Percentiles rank a stretch among this genome's conserved stretches.
These are phyloP conservation scores for Beauveria brongniartii DNA, from an alignment of 2,329 filamentous ascomycete genomes.

Conservation along the genomic window DNA sequence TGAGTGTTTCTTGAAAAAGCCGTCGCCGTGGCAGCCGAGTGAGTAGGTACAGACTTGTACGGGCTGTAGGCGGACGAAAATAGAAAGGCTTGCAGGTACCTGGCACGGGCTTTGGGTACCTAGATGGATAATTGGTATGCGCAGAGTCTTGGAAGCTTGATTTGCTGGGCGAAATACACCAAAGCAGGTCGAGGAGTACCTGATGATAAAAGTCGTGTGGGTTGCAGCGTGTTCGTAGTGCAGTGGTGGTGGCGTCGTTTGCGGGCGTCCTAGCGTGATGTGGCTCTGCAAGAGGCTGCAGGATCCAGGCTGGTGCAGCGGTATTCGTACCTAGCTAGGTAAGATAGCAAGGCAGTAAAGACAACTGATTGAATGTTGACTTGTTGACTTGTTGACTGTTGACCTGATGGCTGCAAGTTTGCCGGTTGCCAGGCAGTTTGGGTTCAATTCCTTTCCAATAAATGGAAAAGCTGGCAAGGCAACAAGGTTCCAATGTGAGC, in stretches of 20 bases:
- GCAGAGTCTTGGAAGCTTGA: too few species aligned
- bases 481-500: neutral
- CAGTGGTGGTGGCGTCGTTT: constrained; percentile 5
- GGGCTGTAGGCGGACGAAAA: neutral
- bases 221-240: neutral
- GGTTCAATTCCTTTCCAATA: neutral
- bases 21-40: neutral
- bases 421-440: neutral
- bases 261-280: constrained; percentile 1
- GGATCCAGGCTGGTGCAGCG: neutral
- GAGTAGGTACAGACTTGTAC: neutral
- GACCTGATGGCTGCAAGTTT: neutral
- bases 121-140: too few species aligned
- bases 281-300: neutral
- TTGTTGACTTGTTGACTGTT: neutral
- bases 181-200: neutral
- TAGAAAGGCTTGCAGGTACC: neutral
- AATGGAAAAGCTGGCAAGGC: neutral
- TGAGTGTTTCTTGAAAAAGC: too few species aligned
- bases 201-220: neutral
- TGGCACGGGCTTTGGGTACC: neutral
- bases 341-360: neutral
- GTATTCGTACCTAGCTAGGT: neutral
- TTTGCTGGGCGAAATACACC: too few species aligned
- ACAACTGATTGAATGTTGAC: neutral